phyloP scores from a whole-genome alignment of 1,284 basidiomycete genomes.

The Cryptococcus hybrid region DNA sequence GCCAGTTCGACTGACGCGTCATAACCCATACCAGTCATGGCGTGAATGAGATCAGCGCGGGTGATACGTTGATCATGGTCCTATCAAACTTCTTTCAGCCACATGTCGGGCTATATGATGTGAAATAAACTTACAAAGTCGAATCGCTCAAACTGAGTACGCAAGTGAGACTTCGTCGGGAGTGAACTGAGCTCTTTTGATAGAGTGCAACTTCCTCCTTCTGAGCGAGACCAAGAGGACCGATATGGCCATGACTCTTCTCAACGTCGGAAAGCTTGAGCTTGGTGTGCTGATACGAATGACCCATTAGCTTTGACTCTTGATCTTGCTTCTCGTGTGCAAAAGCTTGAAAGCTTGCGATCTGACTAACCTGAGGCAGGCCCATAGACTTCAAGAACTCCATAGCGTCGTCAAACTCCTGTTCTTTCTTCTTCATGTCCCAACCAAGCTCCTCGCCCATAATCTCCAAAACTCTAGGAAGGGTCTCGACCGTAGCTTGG shows the following conservation, averaged over 20 bases:
- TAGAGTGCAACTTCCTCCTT: conserved; percentile 43
- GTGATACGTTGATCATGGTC: conserved; percentile 50
- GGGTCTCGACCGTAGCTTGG: conserved; percentile 76
- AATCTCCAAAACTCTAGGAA: conserved; percentile 85
- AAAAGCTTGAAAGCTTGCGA: background rate
- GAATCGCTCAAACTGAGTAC: conserved; percentile 57
- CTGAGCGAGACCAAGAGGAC: conserved; percentile 35
- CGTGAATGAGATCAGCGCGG: conserved; percentile 43
- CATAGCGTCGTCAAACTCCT: conserved; percentile 64
- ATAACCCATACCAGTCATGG: conserved; percentile 47
- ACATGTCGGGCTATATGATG: background rate
- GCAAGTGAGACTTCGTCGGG: conserved; percentile 65
- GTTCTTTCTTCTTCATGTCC: conserved; percentile 59
- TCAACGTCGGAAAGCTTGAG: conserved; percentile 44
- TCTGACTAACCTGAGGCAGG: conserved; percentile 56
- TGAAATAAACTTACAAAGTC: conserved; percentile 37
- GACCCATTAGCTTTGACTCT: conserved; percentile 2
- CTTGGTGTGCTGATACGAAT: conserved; percentile 23
- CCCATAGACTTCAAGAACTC: conserved; percentile 75
- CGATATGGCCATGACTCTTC: conserved; percentile 32
- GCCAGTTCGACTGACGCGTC: conserved; percentile 55
- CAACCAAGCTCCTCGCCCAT: conserved; percentile 86
- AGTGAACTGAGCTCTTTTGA: conserved; percentile 65
- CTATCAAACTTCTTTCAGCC: conserved; percentile 2
- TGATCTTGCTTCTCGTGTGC: background rate